Conservation (phyloP, 805 yeast species). For the Kodamaea hsintzibuensis region DNA sequence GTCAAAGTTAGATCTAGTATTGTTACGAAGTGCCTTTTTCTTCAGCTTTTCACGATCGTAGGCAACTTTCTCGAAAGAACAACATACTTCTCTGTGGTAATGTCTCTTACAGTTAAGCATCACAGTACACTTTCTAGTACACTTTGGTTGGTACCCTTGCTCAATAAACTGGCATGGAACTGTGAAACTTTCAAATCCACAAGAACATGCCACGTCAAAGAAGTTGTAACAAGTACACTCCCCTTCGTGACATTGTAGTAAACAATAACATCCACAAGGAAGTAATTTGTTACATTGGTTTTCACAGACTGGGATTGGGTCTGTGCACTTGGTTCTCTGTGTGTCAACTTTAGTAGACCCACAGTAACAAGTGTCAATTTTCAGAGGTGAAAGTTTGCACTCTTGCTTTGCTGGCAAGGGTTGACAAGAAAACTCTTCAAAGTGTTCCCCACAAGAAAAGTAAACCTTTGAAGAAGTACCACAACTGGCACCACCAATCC, state of each 20-base stretch:
- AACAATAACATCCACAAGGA: slow-evolving; percentile 74
- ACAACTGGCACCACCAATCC: slow-evolving; percentile 40
- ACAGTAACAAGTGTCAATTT: slow-evolving; percentile 72
- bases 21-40: slow-evolving; percentile 51
- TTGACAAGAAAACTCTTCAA: slow-evolving; percentile 53
- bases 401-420: slow-evolving; percentile 33
- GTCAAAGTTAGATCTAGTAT: slow-evolving; percentile 35
- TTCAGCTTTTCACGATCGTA: slow-evolving; percentile 53
- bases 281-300: slow-evolving; percentile 60
- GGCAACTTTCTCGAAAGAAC: slow-evolving; percentile 66
- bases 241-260: slow-evolving; percentile 74
- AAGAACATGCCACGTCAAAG: slow-evolving; percentile 57
- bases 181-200: slow-evolving; percentile 55
- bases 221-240: slow-evolving; percentile 64
- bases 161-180: slow-evolving; percentile 66
- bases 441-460: slow-evolving; percentile 67
- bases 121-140: slow-evolving; percentile 72
- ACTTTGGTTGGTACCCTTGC: slow-evolving; percentile 54
- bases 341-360: slow-evolving; percentile 58
- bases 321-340: slow-evolving; percentile 62
- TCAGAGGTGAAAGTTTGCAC: slow-evolving; percentile 67
- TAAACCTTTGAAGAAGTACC: slow-evolving; percentile 43
- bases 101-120: slow-evolving; percentile 80
- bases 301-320: slow-evolving; percentile 77
- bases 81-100: slow-evolving; percentile 68